Evolutionary conservation across 768 basidiomycete genomes (phyloP), one percentile per base, ranked within the genome.

Genomic region (Rhodosporidiobolus odoratus): DNA sequence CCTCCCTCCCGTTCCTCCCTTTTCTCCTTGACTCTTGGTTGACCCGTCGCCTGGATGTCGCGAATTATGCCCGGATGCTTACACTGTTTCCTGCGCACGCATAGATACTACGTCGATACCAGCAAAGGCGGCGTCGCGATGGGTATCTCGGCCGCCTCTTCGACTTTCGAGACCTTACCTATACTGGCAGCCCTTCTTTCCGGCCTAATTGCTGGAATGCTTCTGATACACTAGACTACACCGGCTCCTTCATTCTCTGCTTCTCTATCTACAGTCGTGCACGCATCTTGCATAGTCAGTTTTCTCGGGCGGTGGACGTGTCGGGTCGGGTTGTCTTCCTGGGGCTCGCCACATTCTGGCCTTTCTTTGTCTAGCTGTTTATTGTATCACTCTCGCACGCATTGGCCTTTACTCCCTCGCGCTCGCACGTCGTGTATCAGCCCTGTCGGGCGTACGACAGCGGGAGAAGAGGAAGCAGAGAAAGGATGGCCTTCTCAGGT

Each of bases 71-170:
- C n/a, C n/a, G 15, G 19, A 19, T 25, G 9, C 40, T 37, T 4
- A n/a, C 56, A 57, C n/a, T 47, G 25, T 59, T 8, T n/a, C n/a
- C n/a, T n/a, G n/a, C n/a, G n/a, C n/a, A n/a, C n/a, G n/a, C 58
- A 52, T 37, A 73, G 68, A 19, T 53, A 53, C 52, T 53, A 53
- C 30, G 27, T 30, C 52, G 52, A 27, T 37, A 71, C 70, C 15
- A 47, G 41, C 23, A 67, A 71, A 61, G 73, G 70, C 15, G 67
- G 66, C 25, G 69, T 65, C 30, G 62, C 66, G 19, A 58, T 58
- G 57, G 62, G 59, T 7, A 71, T 67, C 25, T 58, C 69, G 16
- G 53, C 73, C 2, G 27, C 73, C 16, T 37, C 62, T 3, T 38
- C 57, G 9, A 27, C 58, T 16, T 40, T 68, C 25, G 38, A 66